Evolutionary conservation across 2,329 filamentous ascomycete species (phyloP).

Genomic region (Trichoderma sp.): DNA sequence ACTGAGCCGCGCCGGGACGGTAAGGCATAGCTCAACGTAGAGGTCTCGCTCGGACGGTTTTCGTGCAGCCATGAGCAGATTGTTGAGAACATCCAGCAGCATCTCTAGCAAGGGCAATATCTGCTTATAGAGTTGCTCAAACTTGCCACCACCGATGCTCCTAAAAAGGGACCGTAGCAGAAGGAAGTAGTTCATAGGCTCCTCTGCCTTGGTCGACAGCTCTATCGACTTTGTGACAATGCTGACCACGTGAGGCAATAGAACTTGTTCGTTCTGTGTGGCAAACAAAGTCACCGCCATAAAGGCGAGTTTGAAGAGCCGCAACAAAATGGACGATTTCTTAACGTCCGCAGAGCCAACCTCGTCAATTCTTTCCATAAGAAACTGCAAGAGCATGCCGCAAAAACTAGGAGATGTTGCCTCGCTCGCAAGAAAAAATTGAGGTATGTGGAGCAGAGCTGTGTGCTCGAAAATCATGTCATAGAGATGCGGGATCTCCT

Average conservation of each 20-base stretch:
- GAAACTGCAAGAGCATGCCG: conserved; percentile 94
- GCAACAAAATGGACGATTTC: conserved; percentile 87
- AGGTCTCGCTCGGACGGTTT: conserved; percentile 90
- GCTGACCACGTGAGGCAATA: conserved; percentile 93
- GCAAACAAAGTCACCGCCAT: conserved; percentile 99
- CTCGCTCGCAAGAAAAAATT: conserved; percentile 98
- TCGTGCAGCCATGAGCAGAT: conserved; percentile 82
- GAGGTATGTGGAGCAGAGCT: conserved; percentile 88
- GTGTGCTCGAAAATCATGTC: conserved; percentile 98
- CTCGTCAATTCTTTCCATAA: conserved; percentile 96
- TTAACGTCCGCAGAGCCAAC: conserved; percentile 90
- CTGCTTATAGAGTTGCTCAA: conserved; percentile 97
- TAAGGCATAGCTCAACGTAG: conserved; percentile 95
- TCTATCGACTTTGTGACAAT: conserved; percentile 98
- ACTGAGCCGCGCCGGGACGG: conserved; percentile 89
- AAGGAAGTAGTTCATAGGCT: conserved; percentile 98
- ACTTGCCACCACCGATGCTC: conserved; percentile 95
- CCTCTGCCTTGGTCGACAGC: conserved; percentile 89
- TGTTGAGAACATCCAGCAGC: conserved; percentile 96
- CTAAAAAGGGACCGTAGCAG: conserved; percentile 89
- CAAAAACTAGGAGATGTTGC: conserved; percentile 97
- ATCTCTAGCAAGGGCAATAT: conserved; percentile 95
- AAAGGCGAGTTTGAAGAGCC: conserved; percentile 96
- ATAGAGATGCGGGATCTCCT: conserved; percentile 94
- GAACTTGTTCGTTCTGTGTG: conserved; percentile 89